Conservation (phyloP, 805 yeast species). For the Pichia cephalocereana region DNA sequence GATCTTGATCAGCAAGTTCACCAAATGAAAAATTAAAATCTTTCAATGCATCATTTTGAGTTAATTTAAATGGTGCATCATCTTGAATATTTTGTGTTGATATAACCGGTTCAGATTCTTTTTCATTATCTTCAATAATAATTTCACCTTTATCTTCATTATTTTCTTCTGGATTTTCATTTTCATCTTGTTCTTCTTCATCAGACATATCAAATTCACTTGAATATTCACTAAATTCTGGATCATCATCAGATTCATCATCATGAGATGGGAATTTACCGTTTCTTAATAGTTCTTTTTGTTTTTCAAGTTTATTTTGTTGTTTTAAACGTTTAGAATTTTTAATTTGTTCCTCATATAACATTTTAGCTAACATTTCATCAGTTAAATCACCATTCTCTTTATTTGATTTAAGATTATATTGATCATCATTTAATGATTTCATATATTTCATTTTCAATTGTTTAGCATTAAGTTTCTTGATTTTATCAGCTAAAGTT, state of each 20-base stretch:
- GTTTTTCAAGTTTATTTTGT: constrained; percentile 8
- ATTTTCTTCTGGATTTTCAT: constrained; percentile 14
- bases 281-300: constrained; percentile 10
- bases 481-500: constrained; percentile 7
- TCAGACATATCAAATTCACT: constrained; percentile 20
- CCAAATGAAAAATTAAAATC: constrained; percentile 18
- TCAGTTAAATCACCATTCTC: constrained; percentile 4
- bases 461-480: constrained; percentile 6
- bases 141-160: constrained; percentile 20
- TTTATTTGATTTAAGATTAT: neutral
- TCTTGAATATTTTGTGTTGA: neutral
- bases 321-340: constrained; percentile 6
- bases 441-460: neutral
- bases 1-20: constrained; percentile 18
- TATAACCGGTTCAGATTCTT: neutral
- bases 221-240: constrained; percentile 22
- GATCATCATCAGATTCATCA: constrained; percentile 22
- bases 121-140: constrained; percentile 14
- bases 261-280: constrained; percentile 13
- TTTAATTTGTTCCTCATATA: constrained; percentile 9
- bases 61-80: constrained; percentile 9
- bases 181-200: constrained; percentile 8
- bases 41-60: constrained; percentile 10
- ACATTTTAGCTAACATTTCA: constrained; percentile 8
- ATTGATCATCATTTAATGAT: neutral